Percentiles rank a stretch among this genome's conserved stretches.
Conservation (phyloP, 305 asterid genomes). For the Fraxinus nigra region DNA sequence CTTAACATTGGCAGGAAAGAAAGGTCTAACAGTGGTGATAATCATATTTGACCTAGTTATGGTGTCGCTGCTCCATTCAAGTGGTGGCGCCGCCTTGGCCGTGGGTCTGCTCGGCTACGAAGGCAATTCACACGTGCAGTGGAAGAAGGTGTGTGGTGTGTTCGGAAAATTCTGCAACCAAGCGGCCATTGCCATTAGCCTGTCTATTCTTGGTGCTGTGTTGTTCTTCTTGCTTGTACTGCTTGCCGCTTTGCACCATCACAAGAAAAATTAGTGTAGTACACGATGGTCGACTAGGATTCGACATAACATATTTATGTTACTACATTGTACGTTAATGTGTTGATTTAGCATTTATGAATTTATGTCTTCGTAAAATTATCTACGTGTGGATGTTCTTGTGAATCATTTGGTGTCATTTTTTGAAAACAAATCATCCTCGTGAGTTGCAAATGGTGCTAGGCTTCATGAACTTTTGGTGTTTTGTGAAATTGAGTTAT, state of each 20-base stretch:
- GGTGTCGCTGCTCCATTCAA: conserved; percentile 69
- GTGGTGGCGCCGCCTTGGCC: conserved; percentile 57
- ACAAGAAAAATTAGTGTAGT: conserved; percentile 33
- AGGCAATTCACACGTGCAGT: conserved; percentile 65
- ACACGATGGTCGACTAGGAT: background rate
- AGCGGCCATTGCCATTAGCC: conserved; percentile 38
- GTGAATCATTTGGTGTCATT: background rate
- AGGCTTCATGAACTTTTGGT: background rate
- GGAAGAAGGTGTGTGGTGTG: conserved; percentile 62
- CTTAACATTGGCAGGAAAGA: conserved; percentile 38
- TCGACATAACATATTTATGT: background rate
- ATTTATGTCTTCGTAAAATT: background rate
- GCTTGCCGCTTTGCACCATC: conserved; percentile 42
- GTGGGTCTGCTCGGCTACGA: conserved; percentile 61
- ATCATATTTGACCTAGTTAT: conserved; percentile 49
- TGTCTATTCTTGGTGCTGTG: conserved; percentile 41
- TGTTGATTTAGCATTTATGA: background rate
- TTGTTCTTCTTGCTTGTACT: conserved; percentile 47
- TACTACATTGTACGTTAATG: background rate
- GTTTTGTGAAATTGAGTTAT: background rate
- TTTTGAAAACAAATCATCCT: background rate
- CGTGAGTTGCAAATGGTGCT: background rate
- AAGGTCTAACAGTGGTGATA: conserved; percentile 25
- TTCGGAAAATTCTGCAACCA: conserved; percentile 57
- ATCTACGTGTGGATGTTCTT: background rate